A percentile compares a stretch with the other conserved stretches of the same genome.
phyloP scores from a whole-genome alignment of 2,329 filamentous ascomycete species.

The Monosporascus cannonballus region DNA sequence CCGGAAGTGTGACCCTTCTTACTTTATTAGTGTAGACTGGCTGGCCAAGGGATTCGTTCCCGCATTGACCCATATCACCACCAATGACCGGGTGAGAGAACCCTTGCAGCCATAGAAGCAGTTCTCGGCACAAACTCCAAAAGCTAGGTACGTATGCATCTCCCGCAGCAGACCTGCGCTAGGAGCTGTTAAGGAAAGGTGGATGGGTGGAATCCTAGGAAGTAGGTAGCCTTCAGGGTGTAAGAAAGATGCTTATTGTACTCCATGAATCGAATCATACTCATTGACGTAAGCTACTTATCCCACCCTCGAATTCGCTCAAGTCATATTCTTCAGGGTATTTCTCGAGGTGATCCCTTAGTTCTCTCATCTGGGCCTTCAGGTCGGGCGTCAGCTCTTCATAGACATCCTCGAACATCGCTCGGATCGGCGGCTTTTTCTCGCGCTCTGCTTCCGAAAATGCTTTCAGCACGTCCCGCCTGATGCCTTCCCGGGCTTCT shows the following conservation, averaged over 20 bases:
- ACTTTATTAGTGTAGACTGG: background rate
- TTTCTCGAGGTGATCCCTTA: conserved; percentile 70
- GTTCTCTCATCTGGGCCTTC: conserved; percentile 64
- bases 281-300: conserved; percentile 49
- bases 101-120: no score
- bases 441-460: conserved; percentile 79
- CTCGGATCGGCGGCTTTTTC: conserved; percentile 66
- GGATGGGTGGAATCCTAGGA: no score
- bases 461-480: conserved; percentile 74
- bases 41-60: background rate
- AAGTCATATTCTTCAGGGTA: conserved; percentile 94
- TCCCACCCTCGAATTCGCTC: conserved; percentile 66
- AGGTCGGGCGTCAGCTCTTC: conserved; percentile 78
- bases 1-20: background rate
- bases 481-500: conserved; percentile 55
- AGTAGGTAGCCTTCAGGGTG: no score
- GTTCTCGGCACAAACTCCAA: no score
- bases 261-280: background rate
- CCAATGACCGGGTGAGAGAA: no score
- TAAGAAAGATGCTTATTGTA: background rate
- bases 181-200: no score
- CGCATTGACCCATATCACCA: no score
- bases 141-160: no score
- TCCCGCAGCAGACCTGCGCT: no score
- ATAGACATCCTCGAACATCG: conserved; percentile 85